Conservation (phyloP, 345 rosid genomes). For the Microthlaspi erraticum region DNA sequence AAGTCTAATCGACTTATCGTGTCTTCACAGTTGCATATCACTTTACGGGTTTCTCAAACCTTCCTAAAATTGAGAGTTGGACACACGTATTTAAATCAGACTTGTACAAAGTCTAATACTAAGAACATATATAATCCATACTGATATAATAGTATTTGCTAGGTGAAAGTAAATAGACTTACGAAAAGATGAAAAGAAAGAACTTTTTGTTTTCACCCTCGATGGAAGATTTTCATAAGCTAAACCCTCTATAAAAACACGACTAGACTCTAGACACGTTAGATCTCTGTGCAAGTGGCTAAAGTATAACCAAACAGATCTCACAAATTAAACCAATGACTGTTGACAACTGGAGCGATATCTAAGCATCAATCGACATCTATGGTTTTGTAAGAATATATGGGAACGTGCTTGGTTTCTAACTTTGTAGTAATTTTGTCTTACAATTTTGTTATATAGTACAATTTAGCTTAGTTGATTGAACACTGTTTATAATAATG, state of each 20-base stretch:
- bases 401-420: conserved; percentile 15
- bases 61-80: not conserved
- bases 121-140: too few relatives aligned
- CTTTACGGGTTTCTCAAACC: conserved; percentile 34
- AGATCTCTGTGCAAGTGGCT: too few relatives aligned
- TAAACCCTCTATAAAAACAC: too few relatives aligned
- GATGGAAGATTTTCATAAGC: too few relatives aligned
- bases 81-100: conserved; percentile 6
- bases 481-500: not conserved
- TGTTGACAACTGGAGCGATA: not conserved
- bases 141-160: too few relatives aligned
- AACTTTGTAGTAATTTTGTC: not conserved
- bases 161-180: too few relatives aligned
- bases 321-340: not conserved
- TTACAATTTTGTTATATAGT: not conserved
- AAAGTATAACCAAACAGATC: too few relatives aligned
- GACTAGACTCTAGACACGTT: too few relatives aligned
- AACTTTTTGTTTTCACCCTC: too few relatives aligned
- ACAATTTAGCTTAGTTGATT: not conserved
- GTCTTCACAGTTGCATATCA: conserved; percentile 22
- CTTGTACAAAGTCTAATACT: too few relatives aligned
- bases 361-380: not conserved
- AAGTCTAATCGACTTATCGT: conserved; percentile 21
- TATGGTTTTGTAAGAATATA: conserved; percentile 1
- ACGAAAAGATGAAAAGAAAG: too few relatives aligned